These are phyloP conservation scores for Pichia exigua DNA, from an alignment of 805 yeast species.

Conservation along the genomic window DNA sequence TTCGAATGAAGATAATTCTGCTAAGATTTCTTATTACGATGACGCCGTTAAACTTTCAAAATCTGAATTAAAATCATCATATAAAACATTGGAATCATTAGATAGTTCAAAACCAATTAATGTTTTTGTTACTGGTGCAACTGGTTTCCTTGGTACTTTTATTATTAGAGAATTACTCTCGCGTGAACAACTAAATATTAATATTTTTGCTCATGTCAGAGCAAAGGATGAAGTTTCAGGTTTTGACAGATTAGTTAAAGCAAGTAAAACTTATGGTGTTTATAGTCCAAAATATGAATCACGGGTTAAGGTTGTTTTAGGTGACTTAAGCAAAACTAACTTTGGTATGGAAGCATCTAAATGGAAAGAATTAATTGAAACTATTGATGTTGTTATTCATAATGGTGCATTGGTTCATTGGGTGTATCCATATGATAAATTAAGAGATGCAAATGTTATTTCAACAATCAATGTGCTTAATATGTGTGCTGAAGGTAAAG, in stretches of 20 bases:
- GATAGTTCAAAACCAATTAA: constrained; percentile 21
- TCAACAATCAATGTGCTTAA: constrained; percentile 80
- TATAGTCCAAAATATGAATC: constrained; percentile 58
- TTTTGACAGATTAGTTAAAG: constrained; percentile 60
- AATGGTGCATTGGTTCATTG: constrained; percentile 98
- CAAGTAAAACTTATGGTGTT: constrained; percentile 77
- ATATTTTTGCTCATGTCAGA: constrained; percentile 84
- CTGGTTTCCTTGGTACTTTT: constrained; percentile 94
- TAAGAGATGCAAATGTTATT: constrained; percentile 89
- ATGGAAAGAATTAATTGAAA: constrained; percentile 52
- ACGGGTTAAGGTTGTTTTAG: constrained; percentile 66
- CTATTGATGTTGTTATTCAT: constrained; percentile 79
- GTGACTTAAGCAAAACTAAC: constrained; percentile 65
- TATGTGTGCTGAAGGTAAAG: constrained; percentile 68
- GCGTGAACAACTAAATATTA: constrained; percentile 40
- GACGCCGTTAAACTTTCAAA: constrained; percentile 58
- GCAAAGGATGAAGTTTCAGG: constrained; percentile 67
- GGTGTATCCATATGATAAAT: constrained; percentile 89
- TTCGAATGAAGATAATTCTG: constrained; percentile 22
- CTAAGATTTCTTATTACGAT: constrained; percentile 46
- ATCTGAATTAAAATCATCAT: constrained; percentile 35
- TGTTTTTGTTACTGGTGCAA: constrained; percentile 88
- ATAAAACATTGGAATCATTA: constrained; percentile 32
- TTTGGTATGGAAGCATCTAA: constrained; percentile 56
- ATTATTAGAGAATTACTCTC: constrained; percentile 66